Percentiles rank a stretch among this genome's conserved stretches.
phyloP scores from a whole-genome alignment of 2,329 filamentous ascomycete species.

The Xylariaceae sp. region DNA sequence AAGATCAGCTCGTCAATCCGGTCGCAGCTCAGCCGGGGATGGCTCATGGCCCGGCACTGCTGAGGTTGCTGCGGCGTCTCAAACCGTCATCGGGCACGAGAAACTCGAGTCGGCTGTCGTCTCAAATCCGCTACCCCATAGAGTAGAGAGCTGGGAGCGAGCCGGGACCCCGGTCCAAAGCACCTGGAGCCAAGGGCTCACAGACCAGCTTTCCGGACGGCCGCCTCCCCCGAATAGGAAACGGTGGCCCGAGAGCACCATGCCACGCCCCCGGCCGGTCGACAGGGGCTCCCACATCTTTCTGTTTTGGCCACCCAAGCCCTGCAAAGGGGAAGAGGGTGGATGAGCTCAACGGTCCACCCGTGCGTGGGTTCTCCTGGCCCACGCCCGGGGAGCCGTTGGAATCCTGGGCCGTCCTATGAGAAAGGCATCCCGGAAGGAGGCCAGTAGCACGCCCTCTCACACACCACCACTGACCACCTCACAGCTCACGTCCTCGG shows the following conservation, averaged over 20 bases:
- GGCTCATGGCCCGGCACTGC: conserved; percentile 23
- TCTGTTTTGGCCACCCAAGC: conserved; percentile 15
- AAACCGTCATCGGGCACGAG: conserved; percentile 25
- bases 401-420: too few species aligned
- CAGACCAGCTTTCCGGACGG: conserved; percentile 25
- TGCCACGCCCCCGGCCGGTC: conserved; percentile 14
- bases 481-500: conserved; percentile 22
- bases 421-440: too few species aligned
- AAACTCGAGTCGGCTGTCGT: conserved; percentile 33
- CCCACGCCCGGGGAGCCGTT: too few species aligned
- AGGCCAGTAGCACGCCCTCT: too few species aligned
- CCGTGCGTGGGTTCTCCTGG: too few species aligned
- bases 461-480: conserved; percentile 25
- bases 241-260: conserved; percentile 21
- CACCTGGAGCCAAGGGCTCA: conserved; percentile 17
- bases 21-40: conserved; percentile 35
- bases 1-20: conserved; percentile 40
- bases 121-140: conserved; percentile 33
- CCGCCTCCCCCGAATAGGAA: conserved; percentile 22
- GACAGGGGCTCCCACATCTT: not conserved
- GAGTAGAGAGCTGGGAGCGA: too few species aligned
- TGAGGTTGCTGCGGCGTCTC: conserved; percentile 29
- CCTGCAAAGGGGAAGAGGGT: conserved; percentile 13
- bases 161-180: conserved; percentile 27
- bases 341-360: conserved; percentile 21